Evolutionary conservation across 306 rosid species (phyloP).

Genomic region (Astragalus membranaceus): DNA sequence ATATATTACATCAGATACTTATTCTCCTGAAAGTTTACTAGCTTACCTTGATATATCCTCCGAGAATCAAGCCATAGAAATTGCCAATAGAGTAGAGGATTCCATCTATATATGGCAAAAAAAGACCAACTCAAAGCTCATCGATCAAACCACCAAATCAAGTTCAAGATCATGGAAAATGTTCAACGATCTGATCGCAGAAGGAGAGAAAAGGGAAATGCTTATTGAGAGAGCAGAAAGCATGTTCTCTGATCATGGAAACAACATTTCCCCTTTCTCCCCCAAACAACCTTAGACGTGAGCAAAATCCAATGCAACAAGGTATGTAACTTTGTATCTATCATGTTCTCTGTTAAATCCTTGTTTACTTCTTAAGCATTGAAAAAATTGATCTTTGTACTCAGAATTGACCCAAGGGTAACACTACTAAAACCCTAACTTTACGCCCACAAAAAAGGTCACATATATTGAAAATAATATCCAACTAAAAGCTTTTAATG

Average conservation of each 20-base stretch:
- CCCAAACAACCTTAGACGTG: slow-evolving; percentile 75
- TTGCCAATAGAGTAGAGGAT: slow-evolving; percentile 78
- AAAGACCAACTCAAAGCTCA: slow-evolving; percentile 46
- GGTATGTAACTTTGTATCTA: slow-evolving; percentile 28
- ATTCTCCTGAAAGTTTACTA: slow-evolving; percentile 60
- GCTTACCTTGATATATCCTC: slow-evolving; percentile 74
- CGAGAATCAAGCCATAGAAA: slow-evolving; percentile 84
- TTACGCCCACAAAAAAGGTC: too few relatives aligned
- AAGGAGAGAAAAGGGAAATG: slow-evolving; percentile 68
- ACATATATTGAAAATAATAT: too few relatives aligned
- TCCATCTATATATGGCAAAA: slow-evolving; percentile 59
- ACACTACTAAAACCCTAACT: too few relatives aligned
- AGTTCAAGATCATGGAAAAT: slow-evolving; percentile 81
- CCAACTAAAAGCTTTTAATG: too few relatives aligned
- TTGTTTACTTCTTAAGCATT: background rate
- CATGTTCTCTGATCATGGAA: slow-evolving; percentile 66
- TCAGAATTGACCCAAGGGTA: background rate
- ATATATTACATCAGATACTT: slow-evolving; percentile 62
- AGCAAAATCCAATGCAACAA: slow-evolving; percentile 89
- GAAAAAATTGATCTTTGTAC: background rate
- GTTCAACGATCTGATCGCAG: slow-evolving; percentile 81
- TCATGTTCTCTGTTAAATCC: background rate
- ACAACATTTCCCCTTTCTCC: slow-evolving; percentile 78
- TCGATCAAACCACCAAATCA: slow-evolving; percentile 21
- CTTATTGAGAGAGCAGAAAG: slow-evolving; percentile 78